Percentiles rank a stretch among this genome's conserved stretches.
phyloP scores from a whole-genome alignment of 768 basidiomycete genomes.

The Paxillus involutus region DNA sequence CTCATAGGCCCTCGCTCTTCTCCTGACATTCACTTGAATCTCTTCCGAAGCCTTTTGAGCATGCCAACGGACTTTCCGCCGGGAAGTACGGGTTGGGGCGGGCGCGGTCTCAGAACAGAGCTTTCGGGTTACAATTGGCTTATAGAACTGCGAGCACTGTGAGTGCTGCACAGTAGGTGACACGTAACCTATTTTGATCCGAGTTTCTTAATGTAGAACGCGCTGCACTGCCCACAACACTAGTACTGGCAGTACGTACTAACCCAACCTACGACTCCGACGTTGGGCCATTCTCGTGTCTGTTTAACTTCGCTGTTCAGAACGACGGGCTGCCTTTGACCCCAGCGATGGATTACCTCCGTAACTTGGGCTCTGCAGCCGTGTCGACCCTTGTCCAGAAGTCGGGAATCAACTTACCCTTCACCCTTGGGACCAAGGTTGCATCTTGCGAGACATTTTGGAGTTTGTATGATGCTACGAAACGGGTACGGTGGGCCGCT shows the following conservation, averaged over 20 bases:
- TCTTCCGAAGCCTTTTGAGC: too few species aligned
- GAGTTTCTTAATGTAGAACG: background rate
- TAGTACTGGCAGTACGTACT: too few species aligned
- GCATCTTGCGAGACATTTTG: constrained; percentile 73
- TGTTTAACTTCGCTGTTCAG: background rate
- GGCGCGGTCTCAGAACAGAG: too few species aligned
- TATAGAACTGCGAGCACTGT: too few species aligned
- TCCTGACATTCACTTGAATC: too few species aligned
- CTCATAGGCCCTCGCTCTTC: too few species aligned
- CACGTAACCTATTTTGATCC: constrained; percentile 8
- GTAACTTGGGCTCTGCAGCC: constrained; percentile 80
- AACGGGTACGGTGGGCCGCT: constrained; percentile 58
- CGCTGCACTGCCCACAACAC: background rate
- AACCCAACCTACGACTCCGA: background rate
- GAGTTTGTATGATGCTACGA: constrained; percentile 84
- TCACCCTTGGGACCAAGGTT: constrained; percentile 76
- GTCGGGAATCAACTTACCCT: constrained; percentile 88
- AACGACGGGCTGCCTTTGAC: background rate
- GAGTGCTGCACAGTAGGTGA: too few species aligned
- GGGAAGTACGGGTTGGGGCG: too few species aligned
- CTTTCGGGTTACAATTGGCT: too few species aligned
- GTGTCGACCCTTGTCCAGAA: constrained; percentile 91
- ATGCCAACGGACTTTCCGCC: too few species aligned
- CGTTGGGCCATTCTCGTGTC: background rate
- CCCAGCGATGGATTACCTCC: constrained; percentile 72